These are phyloP conservation scores for Coemansia sp. DNA, from an alignment of 192 early-diverging fungal genomes.

Conservation along the genomic window DNA sequence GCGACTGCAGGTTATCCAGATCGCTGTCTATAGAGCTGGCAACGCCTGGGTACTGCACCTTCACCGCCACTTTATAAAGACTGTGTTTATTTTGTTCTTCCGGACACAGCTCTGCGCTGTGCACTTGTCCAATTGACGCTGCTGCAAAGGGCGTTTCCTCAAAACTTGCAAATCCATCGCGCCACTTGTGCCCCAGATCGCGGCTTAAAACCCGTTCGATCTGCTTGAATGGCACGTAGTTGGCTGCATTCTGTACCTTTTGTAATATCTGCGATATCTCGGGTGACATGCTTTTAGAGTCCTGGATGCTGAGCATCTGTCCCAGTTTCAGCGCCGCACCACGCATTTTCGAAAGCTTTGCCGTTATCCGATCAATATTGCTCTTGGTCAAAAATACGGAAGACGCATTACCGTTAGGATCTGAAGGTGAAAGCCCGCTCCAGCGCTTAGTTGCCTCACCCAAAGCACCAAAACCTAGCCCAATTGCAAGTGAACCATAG, in stretches of 20 bases:
- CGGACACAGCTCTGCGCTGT: constrained; percentile 57
- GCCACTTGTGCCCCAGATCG: constrained; percentile 77
- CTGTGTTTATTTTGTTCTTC: constrained; percentile 11
- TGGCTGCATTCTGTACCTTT: constrained; percentile 90
- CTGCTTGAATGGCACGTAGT: constrained; percentile 92
- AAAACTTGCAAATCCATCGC: constrained; percentile 65
- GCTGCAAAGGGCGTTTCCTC: constrained; percentile 87
- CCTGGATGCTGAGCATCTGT: constrained; percentile 97
- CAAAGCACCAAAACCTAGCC: constrained; percentile 71
- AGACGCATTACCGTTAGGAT: constrained; percentile 27
- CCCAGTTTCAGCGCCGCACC: constrained; percentile 97
- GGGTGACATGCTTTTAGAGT: constrained; percentile 69
- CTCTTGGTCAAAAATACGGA: constrained; percentile 67
- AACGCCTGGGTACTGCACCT: constrained; percentile 97
- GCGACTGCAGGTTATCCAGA: constrained; percentile 74
- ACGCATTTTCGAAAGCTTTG: constrained; percentile 85
- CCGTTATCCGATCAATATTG: constrained; percentile 87
- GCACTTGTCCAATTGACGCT: constrained; percentile 86
- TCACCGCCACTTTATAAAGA: constrained; percentile 72
- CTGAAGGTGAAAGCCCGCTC: constrained; percentile 53
- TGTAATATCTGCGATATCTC: constrained; percentile 80
- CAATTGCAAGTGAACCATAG: constrained; percentile 74
- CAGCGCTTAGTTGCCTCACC: constrained; percentile 65
- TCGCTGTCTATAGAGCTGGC: constrained; percentile 86
- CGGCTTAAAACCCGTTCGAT: constrained; percentile 69